Conservation (phyloP, 2,329 filamentous ascomycete genomes). For the Gaeumannomyces tritici region DNA sequence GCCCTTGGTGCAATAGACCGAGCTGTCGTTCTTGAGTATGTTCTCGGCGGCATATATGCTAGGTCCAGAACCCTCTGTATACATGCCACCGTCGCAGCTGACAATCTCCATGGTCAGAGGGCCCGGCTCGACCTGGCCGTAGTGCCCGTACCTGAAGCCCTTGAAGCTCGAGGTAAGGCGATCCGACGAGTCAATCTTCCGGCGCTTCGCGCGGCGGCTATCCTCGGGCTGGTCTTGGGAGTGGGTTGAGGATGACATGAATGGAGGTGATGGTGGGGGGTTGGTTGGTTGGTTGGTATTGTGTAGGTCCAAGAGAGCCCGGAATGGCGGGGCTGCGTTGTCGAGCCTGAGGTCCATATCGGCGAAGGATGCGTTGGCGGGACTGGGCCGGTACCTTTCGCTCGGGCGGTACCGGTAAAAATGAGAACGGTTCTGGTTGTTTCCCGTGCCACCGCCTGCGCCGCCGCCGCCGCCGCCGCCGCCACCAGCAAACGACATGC, state of each 20-base stretch:
- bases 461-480: conserved; percentile 8
- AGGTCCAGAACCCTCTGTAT: conserved; percentile 36
- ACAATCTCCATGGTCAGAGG: conserved; percentile 77
- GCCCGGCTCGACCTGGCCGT: conserved; percentile 79
- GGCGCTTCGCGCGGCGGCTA: conserved; percentile 51
- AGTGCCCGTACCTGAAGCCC: conserved; percentile 72
- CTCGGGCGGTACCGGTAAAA: conserved; percentile 13
- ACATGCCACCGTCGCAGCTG: conserved; percentile 77
- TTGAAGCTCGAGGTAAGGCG: conserved; percentile 36
- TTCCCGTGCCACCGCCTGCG: background rate
- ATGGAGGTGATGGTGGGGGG: conserved; percentile 21
- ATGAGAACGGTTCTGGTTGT: conserved; percentile 5
- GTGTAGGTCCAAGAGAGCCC: conserved; percentile 28
- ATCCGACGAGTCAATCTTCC: conserved; percentile 57
- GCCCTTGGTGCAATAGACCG: conserved; percentile 86
- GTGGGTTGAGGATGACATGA: conserved; percentile 17
- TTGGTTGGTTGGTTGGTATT: conserved; percentile 7
- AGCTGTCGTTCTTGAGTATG: conserved; percentile 70
- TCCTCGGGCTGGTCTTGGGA: conserved; percentile 32
- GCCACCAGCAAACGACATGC: conserved; percentile 15
- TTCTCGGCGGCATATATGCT: conserved; percentile 62
- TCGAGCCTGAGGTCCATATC: conserved; percentile 29
- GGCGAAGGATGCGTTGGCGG: conserved; percentile 18
- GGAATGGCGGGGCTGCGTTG: conserved; percentile 32
- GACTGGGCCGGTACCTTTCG: conserved; percentile 12